phyloP scores from a whole-genome alignment of 331 rosid genomes.

The Pyrus hybrid region DNA sequence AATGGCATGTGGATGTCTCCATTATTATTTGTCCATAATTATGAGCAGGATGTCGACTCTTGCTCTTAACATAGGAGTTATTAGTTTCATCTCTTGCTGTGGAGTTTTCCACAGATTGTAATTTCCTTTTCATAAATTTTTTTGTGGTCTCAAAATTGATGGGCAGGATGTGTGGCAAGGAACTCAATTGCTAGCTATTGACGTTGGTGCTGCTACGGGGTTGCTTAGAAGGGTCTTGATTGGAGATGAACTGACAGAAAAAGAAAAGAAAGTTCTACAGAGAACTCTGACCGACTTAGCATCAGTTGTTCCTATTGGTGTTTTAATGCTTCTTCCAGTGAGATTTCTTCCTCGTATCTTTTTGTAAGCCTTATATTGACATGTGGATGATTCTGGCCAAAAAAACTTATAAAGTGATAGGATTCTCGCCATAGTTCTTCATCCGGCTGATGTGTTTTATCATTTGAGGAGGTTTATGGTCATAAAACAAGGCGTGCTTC shows the following conservation, averaged over 20 bases:
- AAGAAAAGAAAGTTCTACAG: constrained; percentile 72
- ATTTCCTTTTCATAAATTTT: neutral
- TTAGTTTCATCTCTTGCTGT: neutral
- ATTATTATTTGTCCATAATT: neutral
- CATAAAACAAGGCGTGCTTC: neutral
- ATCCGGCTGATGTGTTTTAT: neutral
- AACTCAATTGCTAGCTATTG: constrained; percentile 89
- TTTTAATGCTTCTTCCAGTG: constrained; percentile 96
- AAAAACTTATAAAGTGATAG: neutral
- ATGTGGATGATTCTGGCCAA: neutral
- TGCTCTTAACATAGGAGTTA: neutral
- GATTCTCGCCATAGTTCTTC: neutral
- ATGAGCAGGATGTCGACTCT: neutral
- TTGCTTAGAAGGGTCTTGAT: constrained; percentile 64
- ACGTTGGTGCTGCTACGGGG: constrained; percentile 67
- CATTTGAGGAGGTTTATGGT: neutral
- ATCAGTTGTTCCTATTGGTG: constrained; percentile 87
- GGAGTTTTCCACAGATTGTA: neutral
- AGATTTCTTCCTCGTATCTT: constrained; percentile 24
- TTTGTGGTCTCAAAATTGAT: neutral
- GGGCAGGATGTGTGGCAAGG: constrained; percentile 98
- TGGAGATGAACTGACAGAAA: constrained; percentile 87
- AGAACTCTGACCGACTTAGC: constrained; percentile 93
- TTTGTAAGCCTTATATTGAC: neutral
- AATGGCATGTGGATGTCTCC: neutral